These are phyloP conservation scores for Candida schatavii DNA, from an alignment of 805 yeast species.

Conservation along the genomic window DNA sequence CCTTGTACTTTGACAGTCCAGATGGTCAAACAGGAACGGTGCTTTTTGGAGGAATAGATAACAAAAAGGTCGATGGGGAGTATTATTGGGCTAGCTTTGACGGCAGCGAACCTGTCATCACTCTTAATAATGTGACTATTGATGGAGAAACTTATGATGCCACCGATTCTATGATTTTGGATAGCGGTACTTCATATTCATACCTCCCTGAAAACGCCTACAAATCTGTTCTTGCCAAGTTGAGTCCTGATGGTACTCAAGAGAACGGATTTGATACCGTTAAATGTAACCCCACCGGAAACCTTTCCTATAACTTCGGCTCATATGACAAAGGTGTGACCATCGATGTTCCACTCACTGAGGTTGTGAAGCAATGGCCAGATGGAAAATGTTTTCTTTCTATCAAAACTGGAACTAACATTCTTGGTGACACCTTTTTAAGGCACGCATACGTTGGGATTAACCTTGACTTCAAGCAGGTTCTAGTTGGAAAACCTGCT, in stretches of 20 bases:
- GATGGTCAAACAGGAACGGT: slow-evolving; percentile 12
- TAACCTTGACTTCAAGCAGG: not conserved
- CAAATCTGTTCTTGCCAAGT: not conserved
- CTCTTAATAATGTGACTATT: slow-evolving; percentile 34
- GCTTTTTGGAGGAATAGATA: slow-evolving; percentile 21
- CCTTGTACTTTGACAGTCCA: slow-evolving; percentile 14
- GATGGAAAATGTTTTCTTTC: slow-evolving; percentile 7
- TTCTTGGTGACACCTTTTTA: slow-evolving; percentile 16
- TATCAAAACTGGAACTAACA: not conserved
- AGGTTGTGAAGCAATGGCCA: not conserved
- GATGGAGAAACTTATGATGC: slow-evolving; percentile 9
- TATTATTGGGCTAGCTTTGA: slow-evolving; percentile 6
- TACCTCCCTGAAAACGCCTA: not conserved
- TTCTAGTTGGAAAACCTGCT: not conserved
- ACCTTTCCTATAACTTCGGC: slow-evolving; percentile 4
- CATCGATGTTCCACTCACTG: slow-evolving; percentile 7
- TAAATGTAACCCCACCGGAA: slow-evolving; percentile 3
- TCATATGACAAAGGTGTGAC: not conserved
- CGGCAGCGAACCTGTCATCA: slow-evolving; percentile 44
- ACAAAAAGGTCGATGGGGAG: slow-evolving; percentile 13
- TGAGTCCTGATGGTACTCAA: slow-evolving; percentile 3
- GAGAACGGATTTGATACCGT: not conserved
- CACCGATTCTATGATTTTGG: slow-evolving; percentile 1
- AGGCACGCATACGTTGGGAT: slow-evolving; percentile 14
- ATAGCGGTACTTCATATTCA: slow-evolving; percentile 5